These are phyloP conservation scores for Kwoniella sp. DNA, from an alignment of 768 basidiomycete genomes.

Conservation along the genomic window DNA sequence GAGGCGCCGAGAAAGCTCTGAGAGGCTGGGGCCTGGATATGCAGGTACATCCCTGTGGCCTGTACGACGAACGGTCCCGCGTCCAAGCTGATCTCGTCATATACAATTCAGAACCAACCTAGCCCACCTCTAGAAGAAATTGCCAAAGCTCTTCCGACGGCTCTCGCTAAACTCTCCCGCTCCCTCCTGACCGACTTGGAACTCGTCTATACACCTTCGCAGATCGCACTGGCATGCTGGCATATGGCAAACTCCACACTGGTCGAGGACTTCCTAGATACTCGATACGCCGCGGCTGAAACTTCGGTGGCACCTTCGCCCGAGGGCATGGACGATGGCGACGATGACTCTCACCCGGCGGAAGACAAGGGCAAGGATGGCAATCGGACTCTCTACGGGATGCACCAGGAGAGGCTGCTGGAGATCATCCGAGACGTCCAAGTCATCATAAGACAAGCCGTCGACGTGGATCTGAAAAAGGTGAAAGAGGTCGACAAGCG, in stretches of 20 bases:
- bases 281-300: constrained; percentile 12
- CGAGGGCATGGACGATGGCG: no score
- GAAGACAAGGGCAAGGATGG: constrained; percentile 2
- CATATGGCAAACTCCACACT: constrained; percentile 63
- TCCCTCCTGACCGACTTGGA: constrained; percentile 88
- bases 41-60: constrained; percentile 26
- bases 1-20: constrained; percentile 42
- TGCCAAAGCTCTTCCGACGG: constrained; percentile 62
- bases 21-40: constrained; percentile 46
- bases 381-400: constrained; percentile 15
- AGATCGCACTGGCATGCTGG: constrained; percentile 80
- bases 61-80: not conserved
- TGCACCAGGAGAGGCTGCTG: constrained; percentile 26
- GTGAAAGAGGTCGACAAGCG: constrained; percentile 86
- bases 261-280: constrained; percentile 28
- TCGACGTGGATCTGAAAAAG: constrained; percentile 67
- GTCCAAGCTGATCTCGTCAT: not conserved
- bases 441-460: constrained; percentile 55
- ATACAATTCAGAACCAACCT: constrained; percentile 58
- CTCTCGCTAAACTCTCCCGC: constrained; percentile 64
- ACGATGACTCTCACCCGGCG: not conserved
- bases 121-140: constrained; percentile 56
- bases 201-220: constrained; percentile 84
- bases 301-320: no score
- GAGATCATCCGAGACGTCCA: constrained; percentile 58